Base-by-base conservation (phyloP, 805 yeast species). In the Myxozyma monticola region DNA sequence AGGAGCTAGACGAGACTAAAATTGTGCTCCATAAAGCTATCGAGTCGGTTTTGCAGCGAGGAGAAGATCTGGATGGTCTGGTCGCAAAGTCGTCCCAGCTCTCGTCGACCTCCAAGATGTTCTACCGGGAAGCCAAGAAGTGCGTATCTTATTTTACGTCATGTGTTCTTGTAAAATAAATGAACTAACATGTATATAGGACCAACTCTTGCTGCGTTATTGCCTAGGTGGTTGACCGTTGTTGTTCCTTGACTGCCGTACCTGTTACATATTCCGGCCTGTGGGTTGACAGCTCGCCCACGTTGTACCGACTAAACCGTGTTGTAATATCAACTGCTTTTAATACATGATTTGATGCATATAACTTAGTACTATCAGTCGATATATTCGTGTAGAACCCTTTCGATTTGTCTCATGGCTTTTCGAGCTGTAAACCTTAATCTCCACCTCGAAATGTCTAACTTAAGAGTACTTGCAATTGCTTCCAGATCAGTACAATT, bases 1-100 rank as follows among this genome's bases (percentile, higher is more conserved):
- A 89, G 66, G 99, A 93, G 70, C 79, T 93, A 63, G 99, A 93
- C 69, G 99, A 93, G 67, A 93, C 99, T 31, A 93, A 93, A 75
- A 88, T 91, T 62, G 96, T 90, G 35, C 76, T 93, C 64, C 98
- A 93, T 71, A 90, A 91, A 72, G 89, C 97, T 40, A 91, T 93
- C 60, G 97, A 93, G 70, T 78, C 85, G 55, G 96, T 93, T 7
- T 77, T 93, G 66, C 95, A 88, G 69, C 81, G 99, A 68, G 99
- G 99, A 44, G 99, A 93, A 70, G 89, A 89, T 65, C 79, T 93
- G 63, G 99, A 93, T 66, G 78, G 93, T 36, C 76, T 93, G 62
- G 98, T 93, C 36, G 96, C 91, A 66, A 93, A 93, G 74, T 85
- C 96, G 33, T 97, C 90, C 68, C 95, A 96, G 1, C 76, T 93